Base-by-base conservation (phyloP, 139 green algal species). In the Chlorella sp. region DNA sequence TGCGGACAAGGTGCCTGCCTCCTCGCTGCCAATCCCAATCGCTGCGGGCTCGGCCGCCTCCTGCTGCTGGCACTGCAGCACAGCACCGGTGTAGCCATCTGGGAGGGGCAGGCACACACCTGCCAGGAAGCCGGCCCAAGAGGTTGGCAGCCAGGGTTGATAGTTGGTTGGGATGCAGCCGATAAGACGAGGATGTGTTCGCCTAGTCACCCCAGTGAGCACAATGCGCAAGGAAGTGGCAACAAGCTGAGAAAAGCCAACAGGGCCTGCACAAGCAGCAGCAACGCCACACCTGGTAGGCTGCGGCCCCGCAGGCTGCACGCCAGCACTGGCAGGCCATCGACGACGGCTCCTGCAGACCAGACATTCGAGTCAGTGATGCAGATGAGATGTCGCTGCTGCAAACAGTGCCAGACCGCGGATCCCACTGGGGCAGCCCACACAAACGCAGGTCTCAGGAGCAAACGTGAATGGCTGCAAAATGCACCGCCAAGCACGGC, bases 71-170 rank as follows among this genome's bases (percentile, higher is more conserved):
- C 67, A 69, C 70, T 81, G 75, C 36, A 91, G 47, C 44, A 91
- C 67, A 15, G 80, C 32, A 30, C 88, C 88, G 15, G 56, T 47
- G 76, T 79, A 91, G 38, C 82, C 88, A 1, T 86, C 81, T 26
- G 88, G 88, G 57, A 91, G 86, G 26, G 84, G 68, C 74, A 88
- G 68, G 17, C 25, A 20, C 4, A 68, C 38, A 30, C 82, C 82
- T 90, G 86, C 41, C 60, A 21, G 11, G 38, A 0, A 68, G 62
- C 17, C 1, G 38, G 25, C 28, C 6, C 44, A 2, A 55, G n/a
- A n/a, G 9, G 2, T 36, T 23, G 20, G 44, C 41, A 79, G 32
- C 12, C 38, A 12, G 9, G 0, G 38, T 7, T 7, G 16, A 20
- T 60, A 38, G 25, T 11, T 36, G 9, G 4, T 18, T 25, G 28